Evolutionary conservation across 139 green algal species (phyloP), one percentile per base, ranked within the genome.

Genomic region (Eudorina sp.): DNA sequence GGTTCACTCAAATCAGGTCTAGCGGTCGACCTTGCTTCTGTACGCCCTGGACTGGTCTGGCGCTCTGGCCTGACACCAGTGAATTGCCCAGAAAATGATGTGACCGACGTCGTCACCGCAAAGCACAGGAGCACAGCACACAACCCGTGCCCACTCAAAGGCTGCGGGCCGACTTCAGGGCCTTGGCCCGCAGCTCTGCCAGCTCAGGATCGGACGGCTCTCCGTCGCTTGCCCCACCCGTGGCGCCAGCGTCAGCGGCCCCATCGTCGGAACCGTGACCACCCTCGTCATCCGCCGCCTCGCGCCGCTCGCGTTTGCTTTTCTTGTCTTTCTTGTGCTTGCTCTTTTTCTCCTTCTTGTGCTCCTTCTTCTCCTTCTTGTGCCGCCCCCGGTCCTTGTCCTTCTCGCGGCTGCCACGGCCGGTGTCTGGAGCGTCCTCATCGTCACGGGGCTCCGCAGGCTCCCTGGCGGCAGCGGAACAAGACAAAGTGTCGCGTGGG

Each of bases 311-410:
- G 25, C 72, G 34, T 31, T 69, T 36, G 45, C 75, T 58, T 58
- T 80, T 85, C 27, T 81, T 70, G 27, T 89, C 84, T 41, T 91
- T 83, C 74, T 75, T 89, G 31, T 91, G 45, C 21, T 89, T 53
- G 29, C 88, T 74, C 73, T 89, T 86, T 21, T 80, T 69, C 55
- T 76, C 34, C 29, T 70, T 48, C 74, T 89, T 76, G 41, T 74
- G n/a, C 74, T 86, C 27, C 62, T 53, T 78, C 36, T 69, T 46
- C 29, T 72, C 64, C 79, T 69, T 64, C 70, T 85, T 76, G 25
- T 46, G 13, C 0, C 74, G 48, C 66, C 77, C 68, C 68, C 40
- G 40, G 40, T 79, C 70, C 53, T 84, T 72, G 23, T 84, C 53
- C 75, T 64, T 83, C 31, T 66, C 72, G 29, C 74, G 43, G 13